Base-by-base conservation (phyloP, 768 basidiomycete genomes). In the Termitomyces sp. region DNA sequence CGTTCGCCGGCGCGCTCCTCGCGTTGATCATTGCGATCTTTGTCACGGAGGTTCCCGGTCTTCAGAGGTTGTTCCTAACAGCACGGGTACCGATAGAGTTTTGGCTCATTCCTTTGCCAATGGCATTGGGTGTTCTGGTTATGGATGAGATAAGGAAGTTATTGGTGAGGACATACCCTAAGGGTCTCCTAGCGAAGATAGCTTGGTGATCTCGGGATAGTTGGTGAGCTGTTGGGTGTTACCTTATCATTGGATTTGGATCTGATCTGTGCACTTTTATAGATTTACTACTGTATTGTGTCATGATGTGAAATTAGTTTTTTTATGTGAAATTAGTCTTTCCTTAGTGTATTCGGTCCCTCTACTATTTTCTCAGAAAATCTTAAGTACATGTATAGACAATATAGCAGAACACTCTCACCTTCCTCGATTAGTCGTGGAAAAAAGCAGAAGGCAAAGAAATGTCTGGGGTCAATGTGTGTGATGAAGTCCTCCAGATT, bases 61-160 rank as follows among this genome's bases (percentile, higher is more conserved):
- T 80, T n/a, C 74, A 78, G 52, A 26, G 44, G 0, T 75, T 79
- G 26, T 80, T 80, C 50, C 37, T 33, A 2, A 80, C 78, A 3
- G 63, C 72, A 1, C 73, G 75, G 6, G 78, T 79, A 28, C 78
- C 75, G 1, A 63, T 68, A 2, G 76, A 73, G 72, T 80, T 78
- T 64, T 80, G 79, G 79, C 70, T 75, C 14, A 66, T 77, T 30
- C 78, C 79, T 1, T 74, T 79, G 53, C 69, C 65, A 1, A 77
- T 79, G 38, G 79, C 75, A 1, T 44, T 73, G 12, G 76, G 63
- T 1, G 66, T 80, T 5, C 60, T 80, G 53, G 63, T 63, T 5
- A 60, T 78, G 45, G 78, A 80, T 50, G 79, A 80, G 59, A 55
- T 71, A 1, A 69, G 78, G 26, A 80, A 80, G 63, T 57, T 77